Evolutionary conservation across 805 yeast genomes (phyloP), one percentile per base, ranked within the genome.

Genomic region (Teunomyces lycoperdinae): DNA sequence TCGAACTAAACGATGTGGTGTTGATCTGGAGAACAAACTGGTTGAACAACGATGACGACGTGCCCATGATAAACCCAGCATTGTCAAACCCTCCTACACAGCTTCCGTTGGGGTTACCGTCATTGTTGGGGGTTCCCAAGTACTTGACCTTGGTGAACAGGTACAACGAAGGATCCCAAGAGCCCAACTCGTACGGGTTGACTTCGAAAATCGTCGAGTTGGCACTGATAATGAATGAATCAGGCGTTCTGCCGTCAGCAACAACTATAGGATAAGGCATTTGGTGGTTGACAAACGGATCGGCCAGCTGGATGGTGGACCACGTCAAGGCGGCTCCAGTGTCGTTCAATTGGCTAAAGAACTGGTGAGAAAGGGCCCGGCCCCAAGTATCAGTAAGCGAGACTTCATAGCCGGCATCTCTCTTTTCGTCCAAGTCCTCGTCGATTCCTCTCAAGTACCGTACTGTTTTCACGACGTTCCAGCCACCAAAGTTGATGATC

Each of bases 401-500:
- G 10, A 62, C 48, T 8, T 67, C 68, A 49, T 55, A 72, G 4
- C 75, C 74, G 3, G 74, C 73, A 28, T 67, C 60, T n/a, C 57
- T 53, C 51, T 71, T 71, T 27, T 54, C 69, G 31, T 52, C 52
- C 9, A 70, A 53, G 8, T 66, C 67, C 31, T 61, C 61, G 41
- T 56, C 54, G 43, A 70, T 62, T 26, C 54, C 57, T 36, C 60
- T 56, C 48, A 68, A 71, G 57, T 64, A 66, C 61, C 85, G 87
- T 57, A 71, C 84, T 10, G 95, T 91, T 43, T 76, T 77, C 54
- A 80, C 64, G 54, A 83, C 81, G 52, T 83, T 80, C 45, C 75
- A 45, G 83, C 79, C 52, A 78, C 84, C 56, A 78, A 70, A 55
- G 84, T 81, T 46, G 86, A 95, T 71, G 79, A 86, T 46, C 86